A percentile compares a stretch with the other conserved stretches of the same genome.
Evolutionary conservation across 257 asterid species (phyloP).

Genomic region (Marsdenia floribunda): DNA sequence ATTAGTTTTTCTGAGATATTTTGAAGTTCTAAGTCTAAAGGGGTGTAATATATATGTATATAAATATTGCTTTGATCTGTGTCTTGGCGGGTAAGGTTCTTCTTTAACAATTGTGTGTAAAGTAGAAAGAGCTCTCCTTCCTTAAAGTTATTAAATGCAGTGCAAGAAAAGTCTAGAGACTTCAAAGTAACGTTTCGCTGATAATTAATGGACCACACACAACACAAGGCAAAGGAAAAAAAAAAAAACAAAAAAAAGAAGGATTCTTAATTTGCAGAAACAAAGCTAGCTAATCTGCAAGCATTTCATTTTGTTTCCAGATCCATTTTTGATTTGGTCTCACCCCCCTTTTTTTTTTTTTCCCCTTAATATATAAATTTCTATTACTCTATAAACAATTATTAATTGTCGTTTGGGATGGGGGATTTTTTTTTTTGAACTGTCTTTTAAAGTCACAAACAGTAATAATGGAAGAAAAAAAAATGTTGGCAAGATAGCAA

Average conservation of each 20-base stretch:
- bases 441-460: no score
- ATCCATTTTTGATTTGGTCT: no score
- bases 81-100: not conserved
- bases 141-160: slow-evolving; percentile 20
- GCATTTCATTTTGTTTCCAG: not conserved
- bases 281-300: not conserved
- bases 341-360: no score
- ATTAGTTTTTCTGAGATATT: not conserved
- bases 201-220: slow-evolving; percentile 12
- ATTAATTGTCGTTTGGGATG: no score
- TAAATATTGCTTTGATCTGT: not conserved
- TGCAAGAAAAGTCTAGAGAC: slow-evolving; percentile 32
- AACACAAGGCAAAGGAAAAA: not conserved
- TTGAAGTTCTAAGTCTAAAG: not conserved
- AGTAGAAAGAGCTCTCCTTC: slow-evolving; percentile 35
- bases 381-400: no score
- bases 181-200: slow-evolving; percentile 41
- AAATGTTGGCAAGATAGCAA: not conserved
- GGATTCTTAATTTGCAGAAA: not conserved
- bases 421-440: no score
- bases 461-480: no score
- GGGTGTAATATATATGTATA: not conserved
- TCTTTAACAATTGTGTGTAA: slow-evolving; percentile 24
- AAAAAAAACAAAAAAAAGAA: not conserved
- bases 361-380: no score